phyloP scores from a whole-genome alignment of 345 rosid genomes.

The Dovyalis caffra region DNA sequence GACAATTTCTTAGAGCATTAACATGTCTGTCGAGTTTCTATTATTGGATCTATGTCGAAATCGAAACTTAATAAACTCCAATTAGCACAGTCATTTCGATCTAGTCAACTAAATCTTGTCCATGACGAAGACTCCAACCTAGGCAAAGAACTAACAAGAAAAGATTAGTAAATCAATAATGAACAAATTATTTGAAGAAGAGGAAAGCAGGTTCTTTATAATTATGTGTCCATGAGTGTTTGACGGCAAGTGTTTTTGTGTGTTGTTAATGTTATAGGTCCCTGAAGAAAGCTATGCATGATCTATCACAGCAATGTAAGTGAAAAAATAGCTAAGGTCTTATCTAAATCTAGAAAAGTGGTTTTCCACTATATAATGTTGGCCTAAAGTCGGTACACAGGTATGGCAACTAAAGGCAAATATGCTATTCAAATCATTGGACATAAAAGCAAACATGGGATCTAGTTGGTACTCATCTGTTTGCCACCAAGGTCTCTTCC shows the following conservation, averaged over 20 bases:
- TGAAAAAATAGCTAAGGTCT: conserved; percentile 7
- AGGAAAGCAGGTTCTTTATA: neutral
- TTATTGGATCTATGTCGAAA: no score
- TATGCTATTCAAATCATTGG: conserved; percentile 53
- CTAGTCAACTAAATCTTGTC: no score
- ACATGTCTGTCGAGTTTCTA: neutral
- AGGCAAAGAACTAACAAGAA: no score
- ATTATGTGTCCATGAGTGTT: neutral
- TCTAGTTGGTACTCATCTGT: conserved; percentile 46
- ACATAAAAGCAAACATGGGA: conserved; percentile 50
- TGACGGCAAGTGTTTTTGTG: neutral
- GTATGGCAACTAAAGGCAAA: conserved; percentile 29
- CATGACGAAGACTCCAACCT: no score
- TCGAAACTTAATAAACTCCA: no score
- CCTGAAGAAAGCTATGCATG: neutral
- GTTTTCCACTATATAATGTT: conserved; percentile 57
- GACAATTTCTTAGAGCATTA: no score
- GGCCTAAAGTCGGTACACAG: conserved; percentile 40
- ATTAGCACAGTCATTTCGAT: no score
- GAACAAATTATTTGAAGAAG: neutral
- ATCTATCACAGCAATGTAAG: neutral
- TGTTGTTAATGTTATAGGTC: neutral
- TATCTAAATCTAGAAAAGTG: conserved; percentile 40
- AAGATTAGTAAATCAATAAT: neutral
- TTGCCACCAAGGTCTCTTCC: conserved; percentile 59